Evolutionary conservation across 495 filamentous ascomycete species (phyloP), one percentile per base, ranked within the genome.

Genomic region (Bombardia bombarda): DNA sequence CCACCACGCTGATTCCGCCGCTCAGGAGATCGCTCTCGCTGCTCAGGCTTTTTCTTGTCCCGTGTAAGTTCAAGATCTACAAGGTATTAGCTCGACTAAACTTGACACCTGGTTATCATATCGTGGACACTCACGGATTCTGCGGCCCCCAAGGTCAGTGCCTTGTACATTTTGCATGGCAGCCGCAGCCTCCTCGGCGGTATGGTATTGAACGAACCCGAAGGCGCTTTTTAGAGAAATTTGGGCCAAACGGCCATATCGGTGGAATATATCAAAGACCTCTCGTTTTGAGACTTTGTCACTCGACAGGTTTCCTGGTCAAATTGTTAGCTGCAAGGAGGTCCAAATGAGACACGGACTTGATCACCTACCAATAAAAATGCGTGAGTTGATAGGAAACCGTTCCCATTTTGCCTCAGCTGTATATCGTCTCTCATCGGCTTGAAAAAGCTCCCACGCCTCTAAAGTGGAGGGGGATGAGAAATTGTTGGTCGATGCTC

Each of bases 141-240:
- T 87, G 41, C 88, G 78, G 14, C 88, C 90, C 57, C 84, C 74
- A 6, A 96, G 72, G 18, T 85, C 68, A 18, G 76, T 75, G 4
- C 85, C 87, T 63, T 97, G 86, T 47, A 95, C 82, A 4, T 66
- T 66, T 19, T 84, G 72, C 44, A 96, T 72, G 12, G 90, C 88
- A 21, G 70, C 67, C 45, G 77, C 69, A 50, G 87, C 92, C 51
- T 87, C 81, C 10, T 66, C 67, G 3, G 78, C 66, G 26, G 88
- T 86, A 42, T 94, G 72, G 47, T 90, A 98, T 57, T 98, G 92
- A 31, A 96, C 88, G 55, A 98, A 98, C 3, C 92, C 92, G 65
- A 95, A 98, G 2, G 89, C 89, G 60, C 90, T 87, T 57, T 97
- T 97, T 55, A 98, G 86, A 2, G 90, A 95, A 30, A 98, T 87